Percentiles rank a stretch among this genome's conserved stretches.
Evolutionary conservation across 305 asterid genomes (phyloP).

Genomic region (Fraxinus sp.): DNA sequence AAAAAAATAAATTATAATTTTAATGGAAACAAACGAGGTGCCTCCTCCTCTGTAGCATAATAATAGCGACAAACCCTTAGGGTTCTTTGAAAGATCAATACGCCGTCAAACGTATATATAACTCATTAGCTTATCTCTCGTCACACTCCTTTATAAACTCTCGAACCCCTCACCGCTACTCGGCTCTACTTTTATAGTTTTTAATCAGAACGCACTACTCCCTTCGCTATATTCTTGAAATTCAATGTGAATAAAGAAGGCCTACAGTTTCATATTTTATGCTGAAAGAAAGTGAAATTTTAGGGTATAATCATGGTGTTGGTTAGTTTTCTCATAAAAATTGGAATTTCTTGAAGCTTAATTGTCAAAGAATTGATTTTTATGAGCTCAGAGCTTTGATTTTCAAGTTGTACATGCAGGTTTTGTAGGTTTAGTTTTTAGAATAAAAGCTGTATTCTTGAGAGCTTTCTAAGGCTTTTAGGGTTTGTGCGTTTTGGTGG

Average conservation of each 20-base stretch:
- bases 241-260: slow-evolving; percentile 32
- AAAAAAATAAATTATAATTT: too few species aligned
- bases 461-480: slow-evolving; percentile 23
- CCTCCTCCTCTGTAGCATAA: neutral
- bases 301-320: slow-evolving; percentile 39
- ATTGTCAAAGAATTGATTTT: slow-evolving; percentile 21
- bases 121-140: slow-evolving; percentile 22
- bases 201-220: neutral
- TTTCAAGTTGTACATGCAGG: slow-evolving; percentile 31
- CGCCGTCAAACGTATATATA: slow-evolving; percentile 52
- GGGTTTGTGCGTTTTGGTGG: slow-evolving; percentile 30
- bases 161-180: slow-evolving; percentile 19
- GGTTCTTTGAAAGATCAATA: slow-evolving; percentile 50
- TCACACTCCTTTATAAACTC: slow-evolving; percentile 18
- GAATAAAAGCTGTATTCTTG: slow-evolving; percentile 24
- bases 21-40: too few species aligned
- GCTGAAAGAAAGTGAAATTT: slow-evolving; percentile 12
- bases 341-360: neutral
- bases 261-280: slow-evolving; percentile 19
- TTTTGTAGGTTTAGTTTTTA: slow-evolving; percentile 22
- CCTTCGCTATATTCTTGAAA: slow-evolving; percentile 18
- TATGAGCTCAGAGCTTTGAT: slow-evolving; percentile 14
- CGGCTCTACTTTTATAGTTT: slow-evolving; percentile 19
- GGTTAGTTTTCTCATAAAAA: slow-evolving; percentile 11
- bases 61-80: slow-evolving; percentile 57